Percentiles rank a stretch among this genome's conserved stretches.
Conservation (phyloP, 2,329 filamentous ascomycete genomes). For the Biscogniauxia sp. region DNA sequence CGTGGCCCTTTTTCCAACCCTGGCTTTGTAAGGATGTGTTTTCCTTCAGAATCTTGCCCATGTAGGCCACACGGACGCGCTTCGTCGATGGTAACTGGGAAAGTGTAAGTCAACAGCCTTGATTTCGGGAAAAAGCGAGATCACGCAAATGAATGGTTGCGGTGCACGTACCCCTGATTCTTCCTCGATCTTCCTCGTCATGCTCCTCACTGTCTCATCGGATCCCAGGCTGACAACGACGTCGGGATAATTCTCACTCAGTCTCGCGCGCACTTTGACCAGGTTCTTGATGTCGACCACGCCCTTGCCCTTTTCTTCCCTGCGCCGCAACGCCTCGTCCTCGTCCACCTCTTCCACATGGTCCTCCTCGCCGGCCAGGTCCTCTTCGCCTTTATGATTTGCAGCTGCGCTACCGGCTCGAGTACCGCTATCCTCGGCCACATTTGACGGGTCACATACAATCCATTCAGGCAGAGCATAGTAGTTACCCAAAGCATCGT, state of each 20-base stretch:
- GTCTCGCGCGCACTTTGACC: conserved; percentile 57
- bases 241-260: conserved; percentile 67
- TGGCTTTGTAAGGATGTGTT: conserved; percentile 62
- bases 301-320: conserved; percentile 61
- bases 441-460: conserved; percentile 64
- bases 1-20: conserved; percentile 72
- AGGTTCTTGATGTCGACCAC: conserved; percentile 51
- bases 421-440: conserved; percentile 33
- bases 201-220: conserved; percentile 60
- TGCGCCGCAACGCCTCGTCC: conserved; percentile 37
- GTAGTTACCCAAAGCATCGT: conserved; percentile 67
- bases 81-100: conserved; percentile 55
- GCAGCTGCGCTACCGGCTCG: conserved; percentile 19
- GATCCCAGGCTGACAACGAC: conserved; percentile 56
- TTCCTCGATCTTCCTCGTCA: conserved; percentile 62
- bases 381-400: conserved; percentile 26
- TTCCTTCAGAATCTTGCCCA: conserved; percentile 77
- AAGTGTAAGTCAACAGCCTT: conserved; percentile 2
- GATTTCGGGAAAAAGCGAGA: conserved; percentile 2
- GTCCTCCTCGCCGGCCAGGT: conserved; percentile 28
- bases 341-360: conserved; percentile 29
- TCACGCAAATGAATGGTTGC: background rate
- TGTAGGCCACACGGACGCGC: conserved; percentile 70
- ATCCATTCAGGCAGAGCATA: conserved; percentile 69
- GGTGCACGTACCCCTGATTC: conserved; percentile 57